Base-by-base conservation (phyloP, 1,284 basidiomycete species). In the Xerocomus amazonicus region DNA sequence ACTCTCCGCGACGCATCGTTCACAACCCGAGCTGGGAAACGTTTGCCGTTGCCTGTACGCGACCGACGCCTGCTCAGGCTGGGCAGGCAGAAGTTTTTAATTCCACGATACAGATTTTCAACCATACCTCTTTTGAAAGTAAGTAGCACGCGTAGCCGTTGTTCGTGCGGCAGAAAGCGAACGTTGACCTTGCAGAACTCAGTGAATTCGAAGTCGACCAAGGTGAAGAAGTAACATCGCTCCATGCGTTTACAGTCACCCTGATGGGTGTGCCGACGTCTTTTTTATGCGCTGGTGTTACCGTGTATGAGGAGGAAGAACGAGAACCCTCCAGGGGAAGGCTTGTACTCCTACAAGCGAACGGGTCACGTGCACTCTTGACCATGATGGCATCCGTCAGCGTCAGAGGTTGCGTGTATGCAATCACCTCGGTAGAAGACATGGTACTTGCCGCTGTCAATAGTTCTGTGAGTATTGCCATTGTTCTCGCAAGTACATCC, bases 371-470 rank as follows among this genome's bases (percentile, higher is more conserved):
- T 8, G 43, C 51, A 9, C 47, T 43, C 19, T 45, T 62, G 43
- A 47, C 54, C 8, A 44, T 53, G 17, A 51, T 51, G 51, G 65
- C 76, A 0, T 70, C 73, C 8, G 55, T 61, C 1, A 62, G 73
- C 4, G 75, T 81, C 13, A 59, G 66, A 16, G 87, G 87, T 10
- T 83, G 81, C 58, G 79, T 88, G 2, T 87, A 82, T 60, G 73
- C 80, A 8, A 54, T 90, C 27, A 70, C 73, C 1, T 66, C 61
- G 14, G 60, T 78, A 8, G 65, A 78, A 28, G 74, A 73, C 16
- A 67, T 73, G 52, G 68, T 93, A 28, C 77, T 83, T 2, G 89
- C 83, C 1, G 81, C 88, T 0, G 77, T 91, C 29, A 89, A 90
- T 59, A 82, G 85, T 14, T 80, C 85, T 26, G 90, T 91, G 58